Percentiles rank a stretch among this genome's conserved stretches.
Evolutionary conservation across 257 asterid genomes (phyloP).

Genomic region (Perilla frutescens): DNA sequence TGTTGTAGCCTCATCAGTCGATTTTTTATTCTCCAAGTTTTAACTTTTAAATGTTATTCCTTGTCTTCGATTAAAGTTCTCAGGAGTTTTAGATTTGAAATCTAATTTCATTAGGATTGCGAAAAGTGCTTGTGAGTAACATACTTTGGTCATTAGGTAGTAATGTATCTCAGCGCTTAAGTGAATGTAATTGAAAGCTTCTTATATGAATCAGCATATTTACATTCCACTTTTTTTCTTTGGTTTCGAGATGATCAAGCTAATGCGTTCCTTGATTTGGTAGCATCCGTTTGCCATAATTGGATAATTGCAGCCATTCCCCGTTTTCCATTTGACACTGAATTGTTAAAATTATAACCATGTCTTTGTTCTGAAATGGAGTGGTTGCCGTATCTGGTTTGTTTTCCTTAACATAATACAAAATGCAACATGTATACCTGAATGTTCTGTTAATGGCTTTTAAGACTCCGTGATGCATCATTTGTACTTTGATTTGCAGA

Average conservation of each 20-base stretch:
- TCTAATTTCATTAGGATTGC: conserved; percentile 1
- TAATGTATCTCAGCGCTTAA: neutral
- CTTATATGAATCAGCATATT: neutral
- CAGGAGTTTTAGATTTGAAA: neutral
- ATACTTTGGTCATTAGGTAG: neutral
- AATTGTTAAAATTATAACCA: neutral
- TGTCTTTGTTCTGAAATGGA: conserved; percentile 22
- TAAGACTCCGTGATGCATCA: conserved; percentile 22
- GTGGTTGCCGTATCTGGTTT: conserved; percentile 2
- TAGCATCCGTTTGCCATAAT: neutral
- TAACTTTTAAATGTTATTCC: neutral
- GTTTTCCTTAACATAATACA: neutral
- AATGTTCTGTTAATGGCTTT: conserved; percentile 6
- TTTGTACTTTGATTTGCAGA: conserved; percentile 56
- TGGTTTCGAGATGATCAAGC: conserved; percentile 3
- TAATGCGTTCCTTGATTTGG: neutral
- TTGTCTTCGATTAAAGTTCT: neutral
- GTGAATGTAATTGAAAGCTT: neutral
- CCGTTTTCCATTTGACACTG: neutral
- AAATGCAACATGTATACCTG: neutral
- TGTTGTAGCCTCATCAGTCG: conserved; percentile 1
- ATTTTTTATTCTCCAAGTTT: neutral
- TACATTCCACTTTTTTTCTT: neutral
- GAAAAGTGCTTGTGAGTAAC: neutral
- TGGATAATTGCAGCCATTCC: neutral